These are phyloP conservation scores for Fomitiporia mediterranea DNA, from an alignment of 1,284 basidiomycete genomes.

Conservation along the genomic window DNA sequence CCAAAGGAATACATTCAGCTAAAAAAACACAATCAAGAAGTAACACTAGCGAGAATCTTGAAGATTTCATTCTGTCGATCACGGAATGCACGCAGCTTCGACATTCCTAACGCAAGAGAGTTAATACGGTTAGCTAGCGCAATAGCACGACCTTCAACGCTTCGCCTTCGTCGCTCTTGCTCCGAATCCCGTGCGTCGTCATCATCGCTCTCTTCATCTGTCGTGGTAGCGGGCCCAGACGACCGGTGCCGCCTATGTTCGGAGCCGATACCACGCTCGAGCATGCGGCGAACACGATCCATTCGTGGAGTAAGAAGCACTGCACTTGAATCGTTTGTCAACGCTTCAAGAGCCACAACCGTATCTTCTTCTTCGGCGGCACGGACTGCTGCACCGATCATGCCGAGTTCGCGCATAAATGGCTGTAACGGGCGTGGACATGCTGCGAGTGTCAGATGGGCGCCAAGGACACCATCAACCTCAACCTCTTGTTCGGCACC, in stretches of 20 bases:
- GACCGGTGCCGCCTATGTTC: conserved; percentile 7
- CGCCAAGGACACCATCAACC: conserved; percentile 43
- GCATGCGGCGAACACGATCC: conserved; percentile 54
- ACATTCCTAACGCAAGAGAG: conserved; percentile 63
- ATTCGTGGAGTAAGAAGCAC: conserved; percentile 46
- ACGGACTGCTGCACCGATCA: conserved; percentile 48
- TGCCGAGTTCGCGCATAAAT: conserved; percentile 62
- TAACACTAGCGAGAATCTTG: conserved; percentile 50
- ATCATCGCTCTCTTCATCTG: conserved; percentile 42
- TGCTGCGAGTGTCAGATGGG: conserved; percentile 46
- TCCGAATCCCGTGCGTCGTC: conserved; percentile 27
- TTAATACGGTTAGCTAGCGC: conserved; percentile 72
- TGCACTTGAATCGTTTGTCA: conserved; percentile 37
- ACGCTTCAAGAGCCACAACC: conserved; percentile 43
- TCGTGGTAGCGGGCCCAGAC: conserved; percentile 17
- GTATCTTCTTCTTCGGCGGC: conserved; percentile 57
- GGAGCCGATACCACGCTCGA: conserved; percentile 37
- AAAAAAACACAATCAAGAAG: not conserved
- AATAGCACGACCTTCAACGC: conserved; percentile 57
- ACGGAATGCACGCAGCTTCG: conserved; percentile 59
- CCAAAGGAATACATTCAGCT: too few relatives aligned
- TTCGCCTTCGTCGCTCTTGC: conserved; percentile 34
- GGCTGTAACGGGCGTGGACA: conserved; percentile 58
- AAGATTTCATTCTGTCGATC: conserved; percentile 71
- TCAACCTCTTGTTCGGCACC: conserved; percentile 5